Evolutionary conservation across 129 eudicot genomes (phyloP), one percentile per base, ranked within the genome.

Genomic region (Tagetes patula): DNA sequence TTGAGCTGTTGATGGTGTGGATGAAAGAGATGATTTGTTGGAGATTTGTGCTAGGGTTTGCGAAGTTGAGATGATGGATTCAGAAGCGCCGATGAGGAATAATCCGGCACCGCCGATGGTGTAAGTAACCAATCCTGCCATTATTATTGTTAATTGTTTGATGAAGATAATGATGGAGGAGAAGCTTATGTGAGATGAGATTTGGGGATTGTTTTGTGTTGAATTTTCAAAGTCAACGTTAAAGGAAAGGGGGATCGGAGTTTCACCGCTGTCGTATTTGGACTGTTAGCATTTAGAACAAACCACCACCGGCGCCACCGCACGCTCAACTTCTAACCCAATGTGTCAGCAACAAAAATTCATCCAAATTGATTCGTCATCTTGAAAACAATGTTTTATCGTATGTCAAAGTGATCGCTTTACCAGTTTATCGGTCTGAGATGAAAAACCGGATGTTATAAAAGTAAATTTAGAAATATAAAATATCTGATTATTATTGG

Each of bases 51-150:
- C 69, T 13, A 74, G 81, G 75, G 89, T 74, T 71, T 77, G 69
- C 73, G 86, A 56, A 72, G 93, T 69, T 36, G 89, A 82, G 68
- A 76, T 9, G 46, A 91, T 70, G 49, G 87, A 76, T 75, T 91
- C 97, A 53, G 87, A 88, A 6, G 84, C 85, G 40, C 97, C 97
- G 84, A 91, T 84, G 2, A 88, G 78, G 52, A 86, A 65, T 68
- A 91, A 66, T 4, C 87, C 81, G 67, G 81, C 86, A 78, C 96
- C 97, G 83, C 90, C 97, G 8, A 88, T 71, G n/a, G 87, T 63
- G 82, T 88, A 84, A 6, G 88, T 67, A 62, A 91, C 80, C 48
- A 91, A 80, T 49, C 96, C 96, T 5, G 82, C 82, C 82, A 79
- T 79, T 83, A 79, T 83, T 77, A 9, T 30, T 7, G 53, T 46